Conservation (phyloP, 495 filamentous ascomycete genomes). For the Amniculicola lignicola region DNA sequence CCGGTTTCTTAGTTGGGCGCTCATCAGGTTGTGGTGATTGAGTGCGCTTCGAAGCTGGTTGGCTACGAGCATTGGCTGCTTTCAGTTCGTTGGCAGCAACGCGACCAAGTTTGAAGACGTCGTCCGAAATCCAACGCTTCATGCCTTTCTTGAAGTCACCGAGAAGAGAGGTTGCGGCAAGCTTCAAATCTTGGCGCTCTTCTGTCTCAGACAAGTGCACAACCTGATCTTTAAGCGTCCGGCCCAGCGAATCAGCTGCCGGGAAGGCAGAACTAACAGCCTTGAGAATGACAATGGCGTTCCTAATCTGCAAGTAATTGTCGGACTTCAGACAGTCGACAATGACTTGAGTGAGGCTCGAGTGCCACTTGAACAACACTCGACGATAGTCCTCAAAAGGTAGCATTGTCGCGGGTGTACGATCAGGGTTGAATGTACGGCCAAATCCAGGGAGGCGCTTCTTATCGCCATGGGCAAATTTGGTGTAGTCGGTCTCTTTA, state of each 20-base stretch:
- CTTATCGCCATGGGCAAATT: constrained; percentile 60
- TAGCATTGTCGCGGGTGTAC: constrained; percentile 63
- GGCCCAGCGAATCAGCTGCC: constrained; percentile 81
- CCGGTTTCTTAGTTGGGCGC: background rate
- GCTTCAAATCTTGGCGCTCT: constrained; percentile 80
- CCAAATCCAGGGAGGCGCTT: constrained; percentile 67
- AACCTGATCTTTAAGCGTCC: constrained; percentile 64
- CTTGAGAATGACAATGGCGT: constrained; percentile 89
- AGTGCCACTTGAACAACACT: constrained; percentile 86
- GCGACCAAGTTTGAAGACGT: constrained; percentile 60
- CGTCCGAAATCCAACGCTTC: constrained; percentile 79
- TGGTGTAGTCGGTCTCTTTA: constrained; percentile 70
- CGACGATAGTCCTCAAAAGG: constrained; percentile 84
- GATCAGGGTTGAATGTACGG: constrained; percentile 54
- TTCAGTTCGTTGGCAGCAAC: constrained; percentile 26
- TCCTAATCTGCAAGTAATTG: constrained; percentile 98
- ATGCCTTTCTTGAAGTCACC: constrained; percentile 77
- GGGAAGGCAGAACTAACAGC: constrained; percentile 76
- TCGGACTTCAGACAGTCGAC: constrained; percentile 71
- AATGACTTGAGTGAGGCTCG: constrained; percentile 67
- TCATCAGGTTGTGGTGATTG: background rate
- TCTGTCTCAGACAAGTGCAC: constrained; percentile 64
- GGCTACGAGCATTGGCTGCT: too few relatives aligned
- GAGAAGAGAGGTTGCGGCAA: constrained; percentile 79
- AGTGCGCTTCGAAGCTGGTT: background rate